phyloP scores from a whole-genome alignment of 352 stramenopile species.

The Globisporangium ultimum region DNA sequence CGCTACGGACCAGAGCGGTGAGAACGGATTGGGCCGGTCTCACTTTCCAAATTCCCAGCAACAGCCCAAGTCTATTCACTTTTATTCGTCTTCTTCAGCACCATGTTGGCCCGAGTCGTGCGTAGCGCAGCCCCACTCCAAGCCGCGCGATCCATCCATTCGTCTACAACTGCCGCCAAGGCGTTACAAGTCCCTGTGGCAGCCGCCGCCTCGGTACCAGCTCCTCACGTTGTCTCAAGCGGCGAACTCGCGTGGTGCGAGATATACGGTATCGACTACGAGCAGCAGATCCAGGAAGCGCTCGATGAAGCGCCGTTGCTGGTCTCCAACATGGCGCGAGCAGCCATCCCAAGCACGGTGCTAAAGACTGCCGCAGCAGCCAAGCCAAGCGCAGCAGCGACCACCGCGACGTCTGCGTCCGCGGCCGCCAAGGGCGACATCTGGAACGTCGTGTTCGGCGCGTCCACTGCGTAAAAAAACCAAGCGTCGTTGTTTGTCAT shows the following conservation, averaged over 20 bases:
- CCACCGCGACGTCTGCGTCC: conserved; percentile 7
- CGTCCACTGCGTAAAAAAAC: conserved; percentile 1
- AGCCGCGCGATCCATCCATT: conserved; percentile 27
- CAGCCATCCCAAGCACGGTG: conserved; percentile 1
- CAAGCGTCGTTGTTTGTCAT: background rate
- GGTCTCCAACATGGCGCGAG: conserved; percentile 26
- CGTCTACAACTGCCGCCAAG: conserved; percentile 17
- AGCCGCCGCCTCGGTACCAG: background rate
- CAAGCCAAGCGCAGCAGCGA: background rate
- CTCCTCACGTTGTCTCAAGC: conserved; percentile 23
- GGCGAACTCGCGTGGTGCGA: conserved; percentile 72
- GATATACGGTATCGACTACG: conserved; percentile 76
- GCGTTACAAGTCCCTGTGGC: conserved; percentile 24
- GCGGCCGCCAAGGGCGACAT: conserved; percentile 31
- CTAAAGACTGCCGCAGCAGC: background rate
- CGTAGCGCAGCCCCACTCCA: conserved; percentile 19
- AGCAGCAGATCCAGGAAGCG: conserved; percentile 58
- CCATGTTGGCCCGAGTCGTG: conserved; percentile 29
- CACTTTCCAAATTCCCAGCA: background rate
- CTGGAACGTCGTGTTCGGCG: conserved; percentile 49
- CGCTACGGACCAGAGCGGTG: background rate
- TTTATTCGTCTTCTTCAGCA: background rate
- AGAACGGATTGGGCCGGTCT: too few species aligned
- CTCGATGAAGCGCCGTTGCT: conserved; percentile 48
- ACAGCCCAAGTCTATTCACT: background rate